Percentiles rank a stretch among this genome's conserved stretches.
phyloP scores from a whole-genome alignment of 805 yeast species.

The Middelhovenomyces tepae region DNA sequence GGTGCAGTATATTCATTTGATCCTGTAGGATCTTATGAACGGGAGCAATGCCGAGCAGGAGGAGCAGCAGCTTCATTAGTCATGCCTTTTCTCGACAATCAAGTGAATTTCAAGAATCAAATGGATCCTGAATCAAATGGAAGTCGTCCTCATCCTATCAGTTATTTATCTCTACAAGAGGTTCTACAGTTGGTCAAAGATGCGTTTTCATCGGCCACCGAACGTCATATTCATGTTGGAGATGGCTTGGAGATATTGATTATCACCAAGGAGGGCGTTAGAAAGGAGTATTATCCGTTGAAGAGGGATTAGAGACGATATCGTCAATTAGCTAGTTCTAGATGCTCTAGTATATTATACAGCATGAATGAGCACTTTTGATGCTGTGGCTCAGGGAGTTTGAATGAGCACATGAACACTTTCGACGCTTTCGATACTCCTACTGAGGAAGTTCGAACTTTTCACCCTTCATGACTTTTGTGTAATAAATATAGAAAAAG shows the following conservation, averaged over 20 bases:
- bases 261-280: slow-evolving; percentile 88
- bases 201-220: slow-evolving; percentile 94
- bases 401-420: too few relatives aligned
- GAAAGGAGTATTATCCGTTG: slow-evolving; percentile 72
- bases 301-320: slow-evolving; percentile 73
- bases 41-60: slow-evolving; percentile 96
- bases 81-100: slow-evolving; percentile 96
- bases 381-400: too few relatives aligned
- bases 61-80: slow-evolving; percentile 95
- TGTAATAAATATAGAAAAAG: slow-evolving; percentile 88
- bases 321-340: too few relatives aligned
- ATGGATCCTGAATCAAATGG: slow-evolving; percentile 72
- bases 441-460: slow-evolving; percentile 61
- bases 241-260: slow-evolving; percentile 88
- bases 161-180: slow-evolving; percentile 69
- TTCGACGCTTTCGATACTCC: too few relatives aligned
- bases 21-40: slow-evolving; percentile 95
- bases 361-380: too few relatives aligned
- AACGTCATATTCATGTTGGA: slow-evolving; percentile 97
- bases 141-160: slow-evolving; percentile 43
- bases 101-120: slow-evolving; percentile 93
- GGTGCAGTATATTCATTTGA: slow-evolving; percentile 96
- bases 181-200: slow-evolving; percentile 83
- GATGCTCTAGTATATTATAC: too few relatives aligned
- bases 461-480: slow-evolving; percentile 65